These are phyloP conservation scores for Leishmania turanica DNA, from an alignment of 208 protist species.

Conservation along the genomic window DNA sequence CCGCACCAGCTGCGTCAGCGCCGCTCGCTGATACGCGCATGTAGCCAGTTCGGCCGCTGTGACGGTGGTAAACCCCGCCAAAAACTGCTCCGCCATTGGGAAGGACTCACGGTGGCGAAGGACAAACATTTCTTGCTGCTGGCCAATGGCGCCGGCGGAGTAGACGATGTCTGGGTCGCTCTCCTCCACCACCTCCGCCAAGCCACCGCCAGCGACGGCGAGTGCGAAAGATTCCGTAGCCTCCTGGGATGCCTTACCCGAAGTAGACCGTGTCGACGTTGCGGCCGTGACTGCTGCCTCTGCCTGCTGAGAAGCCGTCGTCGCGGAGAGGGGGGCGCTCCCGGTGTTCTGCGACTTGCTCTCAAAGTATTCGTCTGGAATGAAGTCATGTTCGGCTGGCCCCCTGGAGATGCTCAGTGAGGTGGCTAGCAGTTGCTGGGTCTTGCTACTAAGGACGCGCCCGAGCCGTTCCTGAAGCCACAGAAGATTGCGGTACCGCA, in stretches of 20 bases:
- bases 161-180: slow-evolving; percentile 33
- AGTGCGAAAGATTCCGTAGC: background rate
- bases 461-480: slow-evolving; percentile 63
- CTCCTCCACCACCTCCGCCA: slow-evolving; percentile 9
- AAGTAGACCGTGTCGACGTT: background rate
- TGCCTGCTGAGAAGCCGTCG: background rate
- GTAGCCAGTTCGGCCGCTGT: slow-evolving; percentile 20
- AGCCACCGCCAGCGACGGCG: background rate
- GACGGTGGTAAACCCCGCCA: slow-evolving; percentile 35
- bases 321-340: background rate
- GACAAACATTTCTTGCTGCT: slow-evolving; percentile 65
- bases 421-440: slow-evolving; percentile 31
- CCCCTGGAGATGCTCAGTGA: slow-evolving; percentile 43
- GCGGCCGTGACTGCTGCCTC: background rate
- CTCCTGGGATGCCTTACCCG: background rate
- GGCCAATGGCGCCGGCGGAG: slow-evolving; percentile 58
- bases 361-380: slow-evolving; percentile 56
- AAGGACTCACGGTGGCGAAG: slow-evolving; percentile 44
- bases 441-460: slow-evolving; percentile 41
- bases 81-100: slow-evolving; percentile 46
- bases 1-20: slow-evolving; percentile 28
- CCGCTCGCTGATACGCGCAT: slow-evolving; percentile 26
- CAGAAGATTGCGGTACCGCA: slow-evolving; percentile 56
- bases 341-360: background rate
- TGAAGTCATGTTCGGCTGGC: slow-evolving; percentile 48